phyloP scores from a whole-genome alignment of 371 early-diverging fungal genomes.

The Caulochytrium protostelioides region DNA sequence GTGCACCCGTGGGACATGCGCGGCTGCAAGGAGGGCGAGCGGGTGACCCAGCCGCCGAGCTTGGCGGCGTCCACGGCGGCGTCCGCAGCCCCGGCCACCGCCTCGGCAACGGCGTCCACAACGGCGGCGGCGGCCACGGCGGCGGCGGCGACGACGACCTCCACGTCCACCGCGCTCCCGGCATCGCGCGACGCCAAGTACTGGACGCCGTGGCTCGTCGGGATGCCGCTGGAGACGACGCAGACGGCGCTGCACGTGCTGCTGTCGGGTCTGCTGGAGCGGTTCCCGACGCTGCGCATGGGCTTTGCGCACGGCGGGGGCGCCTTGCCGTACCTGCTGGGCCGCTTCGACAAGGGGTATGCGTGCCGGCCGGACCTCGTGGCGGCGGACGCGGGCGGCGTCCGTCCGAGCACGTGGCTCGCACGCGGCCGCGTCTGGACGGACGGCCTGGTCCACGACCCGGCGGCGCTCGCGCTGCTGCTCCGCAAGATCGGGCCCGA shows the following conservation, averaged over 20 bases:
- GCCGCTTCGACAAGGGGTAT: slow-evolving; percentile 44
- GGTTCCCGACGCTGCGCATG: slow-evolving; percentile 35
- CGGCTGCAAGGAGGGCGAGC: slow-evolving; percentile 9
- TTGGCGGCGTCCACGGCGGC: too few species aligned
- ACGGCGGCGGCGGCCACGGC: too few species aligned
- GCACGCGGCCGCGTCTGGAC: slow-evolving; percentile 30
- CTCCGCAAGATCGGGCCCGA: slow-evolving; percentile 44
- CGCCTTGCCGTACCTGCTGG: slow-evolving; percentile 40
- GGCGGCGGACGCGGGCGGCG: slow-evolving; percentile 27
- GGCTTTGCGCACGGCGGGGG: slow-evolving; percentile 54
- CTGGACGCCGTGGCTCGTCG: slow-evolving; percentile 55
- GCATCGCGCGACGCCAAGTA: slow-evolving; percentile 36
- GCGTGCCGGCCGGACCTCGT: slow-evolving; percentile 42
- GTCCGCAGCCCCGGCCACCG: too few species aligned
- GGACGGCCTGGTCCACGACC: slow-evolving; percentile 47
- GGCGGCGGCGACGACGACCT: too few species aligned
- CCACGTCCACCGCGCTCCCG: neutral
- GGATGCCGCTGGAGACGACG: slow-evolving; percentile 53
- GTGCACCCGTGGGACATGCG: slow-evolving; percentile 57
- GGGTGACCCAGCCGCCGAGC: neutral
- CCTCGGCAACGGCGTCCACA: too few species aligned
- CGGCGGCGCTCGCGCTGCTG: slow-evolving; percentile 34
- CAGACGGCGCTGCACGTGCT: slow-evolving; percentile 39
- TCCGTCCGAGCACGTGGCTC: slow-evolving; percentile 13
- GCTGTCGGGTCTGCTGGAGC: slow-evolving; percentile 43